Base-by-base conservation (phyloP, 306 rosid genomes). In the Luffa aegyptiaca region DNA sequence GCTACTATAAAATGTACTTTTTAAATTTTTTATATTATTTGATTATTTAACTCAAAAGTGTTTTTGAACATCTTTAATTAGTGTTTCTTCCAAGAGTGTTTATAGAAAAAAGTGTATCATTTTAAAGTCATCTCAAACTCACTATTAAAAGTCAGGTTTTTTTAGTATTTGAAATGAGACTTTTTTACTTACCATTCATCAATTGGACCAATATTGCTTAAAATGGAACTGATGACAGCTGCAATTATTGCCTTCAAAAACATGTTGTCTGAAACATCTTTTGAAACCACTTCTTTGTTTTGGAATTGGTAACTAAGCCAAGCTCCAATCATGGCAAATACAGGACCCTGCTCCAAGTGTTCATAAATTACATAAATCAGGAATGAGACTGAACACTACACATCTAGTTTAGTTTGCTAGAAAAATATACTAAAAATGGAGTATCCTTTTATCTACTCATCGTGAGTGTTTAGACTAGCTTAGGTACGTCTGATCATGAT, bases 281-380 rank as follows among this genome's bases (percentile, higher is more conserved):
- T 86, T 51, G 83, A 78, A 77, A 78, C 81, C 6, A 79, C 84
- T 64, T 82, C 97, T 84, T 80, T 91, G 87, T 91, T 90, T 74
- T 90, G 93, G 77, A 88, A 81, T 80, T 92, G 97, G 80, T 94
- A 91, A 31, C 86, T 42, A 14, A 94, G 87, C 97, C 98, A 94
- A 81, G 98, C 98, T 84, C 98, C 97, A 75, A 94, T 88, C 83
- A 94, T 80, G 80, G 97, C 97, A 85, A 91, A 92, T 65, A 90
- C 87, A 16, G 98, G 97, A 76, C 93, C 98, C 98, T 92, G 88
- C 53, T 70, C n/a, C 58, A 69, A 66, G 42, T 82, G 69, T 75
- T 66, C 72, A 57, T 8, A 13, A 64, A 33, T 76, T 55, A 78
- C 58, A 84, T 17, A 20, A 0, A 41, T 33, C 8, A 63, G 56